Conservation (phyloP, 2,329 filamentous ascomycete genomes). For the Nectriaceae sp. region DNA sequence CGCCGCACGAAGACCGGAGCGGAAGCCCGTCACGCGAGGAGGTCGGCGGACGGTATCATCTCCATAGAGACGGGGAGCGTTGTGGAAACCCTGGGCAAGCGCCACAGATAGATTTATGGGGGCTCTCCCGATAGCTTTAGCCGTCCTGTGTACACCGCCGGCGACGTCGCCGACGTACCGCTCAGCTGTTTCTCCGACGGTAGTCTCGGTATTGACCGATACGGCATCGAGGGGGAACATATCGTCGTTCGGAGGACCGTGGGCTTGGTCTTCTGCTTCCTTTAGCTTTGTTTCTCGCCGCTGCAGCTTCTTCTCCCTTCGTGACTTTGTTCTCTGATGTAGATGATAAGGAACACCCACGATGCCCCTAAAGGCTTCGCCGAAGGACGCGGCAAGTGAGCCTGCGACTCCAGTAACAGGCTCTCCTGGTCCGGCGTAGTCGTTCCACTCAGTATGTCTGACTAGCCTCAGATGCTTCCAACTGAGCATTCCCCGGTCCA, state of each 20-base stretch:
- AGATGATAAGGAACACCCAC: slow-evolving; percentile 64
- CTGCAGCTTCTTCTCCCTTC: slow-evolving; percentile 25
- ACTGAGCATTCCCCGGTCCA: slow-evolving; percentile 59
- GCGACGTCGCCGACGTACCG: slow-evolving; percentile 53
- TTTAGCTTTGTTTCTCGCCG: slow-evolving; percentile 4
- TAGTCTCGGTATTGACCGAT: slow-evolving; percentile 17
- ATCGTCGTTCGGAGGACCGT: slow-evolving; percentile 4
- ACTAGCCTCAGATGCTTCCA: slow-evolving; percentile 66
- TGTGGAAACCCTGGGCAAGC: slow-evolving; percentile 70
- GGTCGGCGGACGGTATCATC: slow-evolving; percentile 68
- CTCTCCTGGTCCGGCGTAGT: slow-evolving; percentile 75
- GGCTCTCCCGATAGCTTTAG: slow-evolving; percentile 52
- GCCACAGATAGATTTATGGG: slow-evolving; percentile 64
- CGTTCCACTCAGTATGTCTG: slow-evolving; percentile 73
- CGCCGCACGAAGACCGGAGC: slow-evolving; percentile 63
- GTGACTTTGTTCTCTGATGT: slow-evolving; percentile 57
- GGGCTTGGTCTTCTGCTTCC: background rate
- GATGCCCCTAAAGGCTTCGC: slow-evolving; percentile 62
- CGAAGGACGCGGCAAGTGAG: slow-evolving; percentile 60
- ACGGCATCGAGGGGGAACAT: slow-evolving; percentile 7
- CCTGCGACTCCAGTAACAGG: slow-evolving; percentile 68
- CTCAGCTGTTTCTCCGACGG: slow-evolving; percentile 25
- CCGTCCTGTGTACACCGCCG: slow-evolving; percentile 52
- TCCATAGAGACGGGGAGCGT: slow-evolving; percentile 69
- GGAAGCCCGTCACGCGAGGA: slow-evolving; percentile 63